These are phyloP conservation scores for Hypoxylon intermedium DNA, from an alignment of 495 filamentous ascomycete species.

Conservation along the genomic window DNA sequence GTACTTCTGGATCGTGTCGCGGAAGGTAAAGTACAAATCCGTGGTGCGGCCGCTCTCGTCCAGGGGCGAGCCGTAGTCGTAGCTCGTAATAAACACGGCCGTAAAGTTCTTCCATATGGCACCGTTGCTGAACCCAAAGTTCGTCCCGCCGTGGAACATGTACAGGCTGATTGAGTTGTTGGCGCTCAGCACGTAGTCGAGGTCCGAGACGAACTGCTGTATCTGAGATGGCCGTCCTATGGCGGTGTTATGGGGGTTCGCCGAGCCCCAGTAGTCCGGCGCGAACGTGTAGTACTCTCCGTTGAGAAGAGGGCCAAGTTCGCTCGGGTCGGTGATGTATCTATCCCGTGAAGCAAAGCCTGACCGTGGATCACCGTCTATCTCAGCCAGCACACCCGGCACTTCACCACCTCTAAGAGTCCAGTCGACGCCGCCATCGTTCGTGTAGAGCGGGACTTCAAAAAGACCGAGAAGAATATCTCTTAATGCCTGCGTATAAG, in stretches of 20 bases:
- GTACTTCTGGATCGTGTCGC: constrained; percentile 47
- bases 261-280: constrained; percentile 50
- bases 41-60: constrained; percentile 57
- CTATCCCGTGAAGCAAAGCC: constrained; percentile 49
- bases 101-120: constrained; percentile 50
- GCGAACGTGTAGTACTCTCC: constrained; percentile 55
- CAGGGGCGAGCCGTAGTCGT: constrained; percentile 57
- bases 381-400: constrained; percentile 50
- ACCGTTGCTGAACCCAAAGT: constrained; percentile 56
- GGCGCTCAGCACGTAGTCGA: constrained; percentile 49
- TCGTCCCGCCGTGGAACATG: constrained; percentile 59
- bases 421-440: constrained; percentile 53
- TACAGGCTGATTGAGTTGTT: constrained; percentile 55
- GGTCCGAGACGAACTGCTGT: constrained; percentile 40
- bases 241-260: constrained; percentile 42
- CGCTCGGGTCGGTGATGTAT: constrained; percentile 50
- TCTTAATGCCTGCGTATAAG: constrained; percentile 46
- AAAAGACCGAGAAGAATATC: constrained; percentile 49
- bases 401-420: constrained; percentile 52
- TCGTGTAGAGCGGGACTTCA: constrained; percentile 55
- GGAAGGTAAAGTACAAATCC: constrained; percentile 49
- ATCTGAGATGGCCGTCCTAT: constrained; percentile 32
- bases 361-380: constrained; percentile 52
- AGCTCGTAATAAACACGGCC: constrained; percentile 52
- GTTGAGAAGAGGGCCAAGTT: constrained; percentile 49